Evolutionary conservation across 202 grass and related monocot species (phyloP).

Genomic region (Brachypodium distachyon): DNA sequence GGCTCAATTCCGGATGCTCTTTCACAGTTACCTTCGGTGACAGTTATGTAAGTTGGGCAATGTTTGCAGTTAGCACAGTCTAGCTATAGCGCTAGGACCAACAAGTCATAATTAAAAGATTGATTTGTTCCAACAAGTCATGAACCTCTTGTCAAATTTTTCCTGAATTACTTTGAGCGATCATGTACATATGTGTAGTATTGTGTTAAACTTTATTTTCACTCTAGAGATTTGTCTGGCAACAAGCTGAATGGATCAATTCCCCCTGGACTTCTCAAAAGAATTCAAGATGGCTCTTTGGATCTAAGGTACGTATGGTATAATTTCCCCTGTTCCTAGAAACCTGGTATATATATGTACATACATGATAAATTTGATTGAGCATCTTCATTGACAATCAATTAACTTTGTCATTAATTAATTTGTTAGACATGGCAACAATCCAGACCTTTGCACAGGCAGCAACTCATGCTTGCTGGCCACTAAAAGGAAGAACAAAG

Average conservation of each 20-base stretch:
- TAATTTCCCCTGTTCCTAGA: not conserved
- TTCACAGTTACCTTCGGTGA: constrained; percentile 33
- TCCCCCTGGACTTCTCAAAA: constrained; percentile 38
- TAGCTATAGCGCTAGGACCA: not conserved
- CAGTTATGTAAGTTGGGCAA: constrained; percentile 40
- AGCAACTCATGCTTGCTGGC: constrained; percentile 6
- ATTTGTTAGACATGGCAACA: constrained; percentile 36
- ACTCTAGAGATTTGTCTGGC: constrained; percentile 51
- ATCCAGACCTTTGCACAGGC: constrained; percentile 30
- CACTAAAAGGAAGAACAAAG: constrained; percentile 26
- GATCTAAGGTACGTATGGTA: constrained; percentile 35
- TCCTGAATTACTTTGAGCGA: not conserved
- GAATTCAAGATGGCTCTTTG: constrained; percentile 40
- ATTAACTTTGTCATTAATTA: not conserved
- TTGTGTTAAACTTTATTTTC: not conserved
- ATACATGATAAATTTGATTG: not conserved
- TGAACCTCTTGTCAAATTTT: not conserved
- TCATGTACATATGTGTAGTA: not conserved
- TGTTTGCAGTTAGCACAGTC: too few species aligned
- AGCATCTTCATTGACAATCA: not conserved
- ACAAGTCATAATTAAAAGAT: not conserved
- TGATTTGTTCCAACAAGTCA: not conserved
- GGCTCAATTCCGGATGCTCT: constrained; percentile 54
- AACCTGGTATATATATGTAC: too few species aligned
- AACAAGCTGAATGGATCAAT: constrained; percentile 53